These are phyloP conservation scores for Colletotrichum australisinense DNA, from an alignment of 2,329 filamentous ascomycete genomes.

Conservation along the genomic window DNA sequence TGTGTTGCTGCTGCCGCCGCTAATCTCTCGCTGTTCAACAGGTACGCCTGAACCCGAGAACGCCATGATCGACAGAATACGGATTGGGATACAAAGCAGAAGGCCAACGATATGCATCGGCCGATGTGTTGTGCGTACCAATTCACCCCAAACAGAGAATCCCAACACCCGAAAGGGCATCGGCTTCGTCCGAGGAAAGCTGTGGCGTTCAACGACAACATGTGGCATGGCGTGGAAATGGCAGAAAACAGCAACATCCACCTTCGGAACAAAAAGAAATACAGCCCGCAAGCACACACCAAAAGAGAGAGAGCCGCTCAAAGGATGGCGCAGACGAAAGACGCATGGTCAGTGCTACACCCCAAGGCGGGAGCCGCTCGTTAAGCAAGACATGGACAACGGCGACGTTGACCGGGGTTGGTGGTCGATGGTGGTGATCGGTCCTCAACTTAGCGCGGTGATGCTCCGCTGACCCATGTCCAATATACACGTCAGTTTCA, in stretches of 20 bases:
- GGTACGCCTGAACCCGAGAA: conserved; percentile 19
- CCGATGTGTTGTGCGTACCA: conserved; percentile 2
- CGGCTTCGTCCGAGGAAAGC: conserved; percentile 18
- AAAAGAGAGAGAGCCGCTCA: conserved; percentile 13
- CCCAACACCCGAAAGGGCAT: conserved; percentile 7
- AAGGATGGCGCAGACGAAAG: conserved; percentile 20
- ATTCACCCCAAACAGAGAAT: background rate
- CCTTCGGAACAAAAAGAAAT: conserved; percentile 7
- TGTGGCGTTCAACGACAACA: conserved; percentile 24
- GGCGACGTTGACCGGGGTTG: conserved; percentile 12
- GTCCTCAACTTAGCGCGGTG: conserved; percentile 22
- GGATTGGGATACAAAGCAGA: background rate
- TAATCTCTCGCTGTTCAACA: background rate
- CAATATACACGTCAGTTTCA: conserved; percentile 36
- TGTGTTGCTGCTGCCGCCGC: conserved; percentile 8
- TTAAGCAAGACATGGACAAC: conserved; percentile 33
- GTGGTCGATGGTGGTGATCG: background rate
- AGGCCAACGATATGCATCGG: background rate
- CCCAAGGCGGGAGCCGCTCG: conserved; percentile 32
- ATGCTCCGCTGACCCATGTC: conserved; percentile 18
- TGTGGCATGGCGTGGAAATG: conserved; percentile 11
- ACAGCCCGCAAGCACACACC: background rate
- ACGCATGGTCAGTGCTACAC: conserved; percentile 18
- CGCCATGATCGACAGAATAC: conserved; percentile 28
- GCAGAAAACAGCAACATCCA: conserved; percentile 21